Conservation (phyloP, 2,329 filamentous ascomycete species). For the Phaeosphaeriaceae sp. region DNA sequence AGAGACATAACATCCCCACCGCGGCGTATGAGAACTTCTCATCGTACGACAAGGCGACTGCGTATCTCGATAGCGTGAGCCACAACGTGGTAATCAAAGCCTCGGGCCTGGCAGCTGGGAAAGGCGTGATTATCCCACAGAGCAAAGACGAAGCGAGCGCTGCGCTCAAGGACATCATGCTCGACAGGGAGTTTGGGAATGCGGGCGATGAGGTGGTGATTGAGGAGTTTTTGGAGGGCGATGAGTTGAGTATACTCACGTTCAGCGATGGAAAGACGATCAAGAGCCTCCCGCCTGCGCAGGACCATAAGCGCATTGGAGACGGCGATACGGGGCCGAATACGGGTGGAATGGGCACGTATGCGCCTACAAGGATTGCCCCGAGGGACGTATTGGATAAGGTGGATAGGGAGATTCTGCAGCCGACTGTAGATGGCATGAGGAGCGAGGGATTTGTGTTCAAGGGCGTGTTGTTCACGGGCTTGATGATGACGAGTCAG, state of each 20-base stretch:
- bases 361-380: constrained; percentile 72
- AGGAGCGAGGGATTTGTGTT: constrained; percentile 67
- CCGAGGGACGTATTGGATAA: constrained; percentile 71
- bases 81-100: constrained; percentile 81
- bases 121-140: constrained; percentile 89
- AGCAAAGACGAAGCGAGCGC: constrained; percentile 82
- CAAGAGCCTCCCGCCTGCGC: constrained; percentile 83
- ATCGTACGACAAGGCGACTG: constrained; percentile 73
- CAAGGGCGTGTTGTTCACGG: constrained; percentile 81
- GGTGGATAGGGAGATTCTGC: constrained; percentile 82
- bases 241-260: constrained; percentile 89
- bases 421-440: constrained; percentile 91
- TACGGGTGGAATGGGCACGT: constrained; percentile 97
- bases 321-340: constrained; percentile 92
- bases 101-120: constrained; percentile 87
- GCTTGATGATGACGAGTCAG: constrained; percentile 86
- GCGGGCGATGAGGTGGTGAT: constrained; percentile 93
- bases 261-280: constrained; percentile 91
- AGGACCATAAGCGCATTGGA: constrained; percentile 95
- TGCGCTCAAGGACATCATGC: constrained; percentile 89
- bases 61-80: constrained; percentile 66
- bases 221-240: constrained; percentile 89
- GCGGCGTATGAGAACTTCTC: constrained; percentile 90
- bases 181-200: constrained; percentile 81
- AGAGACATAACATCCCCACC: constrained; percentile 85